Conservation (phyloP, 441 rosid genomes). For the Eutrema salsugineum region DNA sequence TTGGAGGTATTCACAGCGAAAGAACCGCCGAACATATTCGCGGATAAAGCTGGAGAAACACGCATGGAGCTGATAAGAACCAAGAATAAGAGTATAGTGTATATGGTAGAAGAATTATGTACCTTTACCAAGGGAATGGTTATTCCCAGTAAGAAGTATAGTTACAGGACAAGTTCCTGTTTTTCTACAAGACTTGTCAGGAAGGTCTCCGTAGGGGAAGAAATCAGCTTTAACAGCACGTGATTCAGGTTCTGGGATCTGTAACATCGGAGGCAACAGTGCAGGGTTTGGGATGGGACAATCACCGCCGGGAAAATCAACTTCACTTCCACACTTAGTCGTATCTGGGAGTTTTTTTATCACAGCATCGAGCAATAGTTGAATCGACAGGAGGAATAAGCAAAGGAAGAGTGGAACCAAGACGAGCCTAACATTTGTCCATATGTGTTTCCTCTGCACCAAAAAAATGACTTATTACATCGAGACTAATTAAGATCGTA, state of each 20-base stretch:
- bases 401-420: slow-evolving; percentile 71
- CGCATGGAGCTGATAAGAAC: not conserved
- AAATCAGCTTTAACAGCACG: slow-evolving; percentile 60
- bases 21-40: slow-evolving; percentile 47
- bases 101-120: not conserved
- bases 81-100: not conserved
- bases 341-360: slow-evolving; percentile 10
- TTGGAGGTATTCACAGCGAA: slow-evolving; percentile 41
- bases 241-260: slow-evolving; percentile 58
- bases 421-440: slow-evolving; percentile 73
- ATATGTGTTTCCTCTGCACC: slow-evolving; percentile 71
- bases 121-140: slow-evolving; percentile 72
- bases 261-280: slow-evolving; percentile 71
- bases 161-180: slow-evolving; percentile 70
- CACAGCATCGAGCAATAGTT: slow-evolving; percentile 38
- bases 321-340: slow-evolving; percentile 47
- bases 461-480: not conserved
- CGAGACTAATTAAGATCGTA: not conserved
- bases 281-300: slow-evolving; percentile 66
- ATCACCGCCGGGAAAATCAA: not conserved
- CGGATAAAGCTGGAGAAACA: slow-evolving; percentile 45
- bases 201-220: slow-evolving; percentile 48
- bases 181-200: slow-evolving; percentile 65
- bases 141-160: slow-evolving; percentile 64
- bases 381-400: slow-evolving; percentile 50